Evolutionary conservation across 2,329 filamentous ascomycete genomes (phyloP).

Genomic region (Bimuria novae-zelandiae): DNA sequence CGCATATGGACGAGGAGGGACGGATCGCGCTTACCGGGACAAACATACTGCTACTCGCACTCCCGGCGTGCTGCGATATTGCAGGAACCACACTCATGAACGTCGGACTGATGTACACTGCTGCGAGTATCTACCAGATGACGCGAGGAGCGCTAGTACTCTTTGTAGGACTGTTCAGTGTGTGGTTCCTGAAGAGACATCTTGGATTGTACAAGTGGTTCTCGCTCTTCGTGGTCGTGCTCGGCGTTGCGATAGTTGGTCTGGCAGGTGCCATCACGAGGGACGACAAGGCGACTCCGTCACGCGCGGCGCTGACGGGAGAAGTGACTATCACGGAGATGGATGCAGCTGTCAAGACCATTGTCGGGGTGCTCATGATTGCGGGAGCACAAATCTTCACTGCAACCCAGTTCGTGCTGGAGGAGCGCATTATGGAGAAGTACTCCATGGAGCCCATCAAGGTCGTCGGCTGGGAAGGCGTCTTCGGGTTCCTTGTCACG

Average conservation of each 20-base stretch:
- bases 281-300: slow-evolving; percentile 60
- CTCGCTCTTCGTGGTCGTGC: slow-evolving; percentile 81
- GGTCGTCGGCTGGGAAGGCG: slow-evolving; percentile 94
- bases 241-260: slow-evolving; percentile 87
- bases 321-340: slow-evolving; percentile 46
- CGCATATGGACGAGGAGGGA: slow-evolving; percentile 58
- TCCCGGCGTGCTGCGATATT: slow-evolving; percentile 93
- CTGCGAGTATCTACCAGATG: slow-evolving; percentile 98
- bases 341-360: slow-evolving; percentile 66
- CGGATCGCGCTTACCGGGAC: slow-evolving; percentile 68
- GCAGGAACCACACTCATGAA: slow-evolving; percentile 97
- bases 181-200: slow-evolving; percentile 81
- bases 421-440: slow-evolving; percentile 87
- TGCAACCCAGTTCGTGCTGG: slow-evolving; percentile 91
- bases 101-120: slow-evolving; percentile 88
- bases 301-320: slow-evolving; percentile 36
- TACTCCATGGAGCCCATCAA: slow-evolving; percentile 82
- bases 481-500: slow-evolving; percentile 87
- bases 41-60: slow-evolving; percentile 73
- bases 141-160: slow-evolving; percentile 91
- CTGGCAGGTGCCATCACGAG: slow-evolving; percentile 83
- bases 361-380: slow-evolving; percentile 87
- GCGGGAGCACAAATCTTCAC: slow-evolving; percentile 96
- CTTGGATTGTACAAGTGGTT: slow-evolving; percentile 91
- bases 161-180: slow-evolving; percentile 94